Conservation (phyloP, 75 land plant genomes). For the Isoetes taiwanensis region DNA sequence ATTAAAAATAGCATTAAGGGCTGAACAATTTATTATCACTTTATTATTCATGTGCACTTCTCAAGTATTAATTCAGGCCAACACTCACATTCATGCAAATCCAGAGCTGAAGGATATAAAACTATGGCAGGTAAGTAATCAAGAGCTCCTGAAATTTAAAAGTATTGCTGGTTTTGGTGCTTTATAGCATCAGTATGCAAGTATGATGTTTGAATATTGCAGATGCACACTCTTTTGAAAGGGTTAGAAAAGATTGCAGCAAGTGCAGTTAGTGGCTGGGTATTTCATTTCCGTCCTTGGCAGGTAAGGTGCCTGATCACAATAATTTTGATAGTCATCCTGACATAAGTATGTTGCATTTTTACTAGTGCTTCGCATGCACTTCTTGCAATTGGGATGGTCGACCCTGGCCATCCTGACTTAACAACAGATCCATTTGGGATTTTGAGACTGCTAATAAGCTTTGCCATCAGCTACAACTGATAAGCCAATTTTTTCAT, state of each 20-base stretch:
- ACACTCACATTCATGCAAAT: conserved; percentile 86
- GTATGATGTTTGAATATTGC: too few species aligned
- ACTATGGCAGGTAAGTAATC: conserved; percentile 77
- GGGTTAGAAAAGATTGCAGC: conserved; percentile 92
- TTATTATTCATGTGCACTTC: neutral
- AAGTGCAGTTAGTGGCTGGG: conserved; percentile 97
- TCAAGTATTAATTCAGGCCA: too few species aligned
- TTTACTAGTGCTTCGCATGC: conserved; percentile 82
- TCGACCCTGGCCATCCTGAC: conserved; percentile 71
- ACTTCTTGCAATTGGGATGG: conserved; percentile 80
- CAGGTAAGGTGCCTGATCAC: too few species aligned
- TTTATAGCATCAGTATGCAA: too few species aligned
- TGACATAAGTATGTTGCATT: too few species aligned
- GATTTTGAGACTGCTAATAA: conserved; percentile 71
- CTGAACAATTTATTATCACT: too few species aligned
- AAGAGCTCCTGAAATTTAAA: too few species aligned
- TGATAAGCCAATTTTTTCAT: conserved; percentile 33
- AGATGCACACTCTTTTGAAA: conserved; percentile 93
- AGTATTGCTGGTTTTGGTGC: too few species aligned
- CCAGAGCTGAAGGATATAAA: conserved; percentile 94
- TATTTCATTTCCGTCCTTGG: conserved; percentile 91
- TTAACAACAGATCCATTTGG: conserved; percentile 71
- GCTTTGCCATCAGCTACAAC: conserved; percentile 58
- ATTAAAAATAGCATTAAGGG: too few species aligned
- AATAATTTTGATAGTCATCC: too few species aligned